Evolutionary conservation across 495 filamentous ascomycete species (phyloP), one percentile per base, ranked within the genome.

Genomic region (Penicillium argentinense): DNA sequence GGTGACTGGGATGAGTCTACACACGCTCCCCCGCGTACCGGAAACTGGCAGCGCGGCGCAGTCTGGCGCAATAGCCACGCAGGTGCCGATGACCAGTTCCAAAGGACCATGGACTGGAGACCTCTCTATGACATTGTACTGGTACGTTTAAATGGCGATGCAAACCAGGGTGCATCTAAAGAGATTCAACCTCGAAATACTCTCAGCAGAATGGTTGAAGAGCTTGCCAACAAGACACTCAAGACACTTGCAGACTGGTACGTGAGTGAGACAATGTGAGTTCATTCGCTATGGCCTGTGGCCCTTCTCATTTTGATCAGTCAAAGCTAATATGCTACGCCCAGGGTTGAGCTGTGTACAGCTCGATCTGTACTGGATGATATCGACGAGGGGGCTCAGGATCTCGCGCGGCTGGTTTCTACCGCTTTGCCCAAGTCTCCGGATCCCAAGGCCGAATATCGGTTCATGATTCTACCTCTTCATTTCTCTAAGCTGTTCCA

Each of bases 1-100:
- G 59, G 71, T 45, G 71, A 72, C 37, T 62, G 59, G 65, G 64
- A 69, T 32, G 67, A 69, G 38, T 62, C 62, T 25, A 49, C 47
- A 14, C 38, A 24, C 17, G 26, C 30, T 27, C 6, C 11, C 13
- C 27, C 9, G 16, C 33, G 33, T 11, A 14, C 26, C 6, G 24
- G 24, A 30, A 21, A 21, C 26, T 9, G 13, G 27, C n/a, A 24
- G 16, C n/a, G n/a, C n/a, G n/a, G n/a, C n/a, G n/a, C n/a, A n/a
- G n/a, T n/a, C n/a, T n/a, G n/a, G n/a, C n/a, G n/a, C n/a, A n/a
- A n/a, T n/a, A 36, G 14, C 16, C 8, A 36, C 3, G 17, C 8
- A 9, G 33, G 21, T 2, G 4, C 17, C 7, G 9, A 14, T 4
- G 8, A 11, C 33, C 7, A 21, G 9, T 13, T 7, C 6, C 29